Percentiles rank a stretch among this genome's conserved stretches.
Conservation (phyloP, 441 rosid species). For the Omphalea diandra region DNA sequence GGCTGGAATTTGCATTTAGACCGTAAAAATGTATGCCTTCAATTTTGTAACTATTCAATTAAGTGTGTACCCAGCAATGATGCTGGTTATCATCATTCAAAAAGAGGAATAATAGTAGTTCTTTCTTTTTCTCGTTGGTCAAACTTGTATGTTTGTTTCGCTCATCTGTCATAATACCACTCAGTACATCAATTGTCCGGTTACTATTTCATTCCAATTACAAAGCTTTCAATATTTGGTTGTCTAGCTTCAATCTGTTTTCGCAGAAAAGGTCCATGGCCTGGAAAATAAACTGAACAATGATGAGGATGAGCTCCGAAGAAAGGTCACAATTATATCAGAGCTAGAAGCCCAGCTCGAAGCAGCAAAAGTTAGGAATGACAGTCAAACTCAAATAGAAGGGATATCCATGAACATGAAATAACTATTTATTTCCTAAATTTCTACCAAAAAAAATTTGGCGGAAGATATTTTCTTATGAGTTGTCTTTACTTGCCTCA, state of each 20-base stretch:
- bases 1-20: conserved; percentile 13
- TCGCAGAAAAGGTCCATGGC: conserved; percentile 55
- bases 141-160: neutral
- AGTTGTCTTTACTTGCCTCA: conserved; percentile 53
- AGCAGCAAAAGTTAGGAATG: conserved; percentile 41
- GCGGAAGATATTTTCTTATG: conserved; percentile 21
- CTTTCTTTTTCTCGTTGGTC: neutral
- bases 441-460: conserved; percentile 15
- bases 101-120: neutral
- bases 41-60: neutral
- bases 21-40: conserved; percentile 2
- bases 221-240: neutral
- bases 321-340: conserved; percentile 49
- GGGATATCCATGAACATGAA: conserved; percentile 55
- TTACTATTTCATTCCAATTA: conserved; percentile 2
- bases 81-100: neutral
- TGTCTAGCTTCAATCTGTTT: conserved; percentile 17
- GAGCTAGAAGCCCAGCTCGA: conserved; percentile 60
- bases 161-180: neutral
- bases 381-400: conserved; percentile 47
- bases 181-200: neutral
- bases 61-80: neutral
- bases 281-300: conserved; percentile 51
- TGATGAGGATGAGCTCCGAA: conserved; percentile 47
- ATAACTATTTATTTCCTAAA: conserved; percentile 17